Conservation (phyloP, 331 rosid species). For the Cydonia oblonga region DNA sequence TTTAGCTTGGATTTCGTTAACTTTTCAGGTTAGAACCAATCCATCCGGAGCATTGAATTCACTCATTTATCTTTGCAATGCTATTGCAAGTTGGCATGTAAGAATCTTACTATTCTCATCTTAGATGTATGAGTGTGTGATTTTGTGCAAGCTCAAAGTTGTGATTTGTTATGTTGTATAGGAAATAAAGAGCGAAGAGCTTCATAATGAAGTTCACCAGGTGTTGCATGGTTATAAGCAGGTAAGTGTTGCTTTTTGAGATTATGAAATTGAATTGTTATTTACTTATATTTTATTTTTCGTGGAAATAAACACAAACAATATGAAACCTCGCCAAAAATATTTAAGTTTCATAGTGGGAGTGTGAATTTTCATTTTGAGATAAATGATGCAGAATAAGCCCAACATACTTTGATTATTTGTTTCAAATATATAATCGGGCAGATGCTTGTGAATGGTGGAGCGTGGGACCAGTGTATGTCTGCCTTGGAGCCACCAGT, state of each 20-base stretch:
- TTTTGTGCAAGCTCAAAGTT: constrained; percentile 13
- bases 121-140: neutral
- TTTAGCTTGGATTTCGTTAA: constrained; percentile 1
- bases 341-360: neutral
- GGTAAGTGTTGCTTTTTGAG: constrained; percentile 38
- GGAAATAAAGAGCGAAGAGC: constrained; percentile 94
- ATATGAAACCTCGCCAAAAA: neutral
- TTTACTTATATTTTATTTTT: too few relatives aligned
- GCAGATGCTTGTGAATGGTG: constrained; percentile 93
- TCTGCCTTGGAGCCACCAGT: constrained; percentile 84
- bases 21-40: constrained; percentile 77
- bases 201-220: constrained; percentile 82
- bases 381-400: neutral
- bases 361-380: neutral
- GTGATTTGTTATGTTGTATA: constrained; percentile 12
- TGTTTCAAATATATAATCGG: neutral
- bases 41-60: constrained; percentile 90
- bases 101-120: constrained; percentile 18
- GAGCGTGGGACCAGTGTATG: constrained; percentile 97
- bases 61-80: constrained; percentile 68
- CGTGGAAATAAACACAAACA: neutral
- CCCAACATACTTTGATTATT: neutral
- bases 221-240: constrained; percentile 91
- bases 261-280: neutral
- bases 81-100: constrained; percentile 99